Evolutionary conservation across 768 basidiomycete species (phyloP), one percentile per base, ranked within the genome.

Genomic region (Hericium rajendrae): DNA sequence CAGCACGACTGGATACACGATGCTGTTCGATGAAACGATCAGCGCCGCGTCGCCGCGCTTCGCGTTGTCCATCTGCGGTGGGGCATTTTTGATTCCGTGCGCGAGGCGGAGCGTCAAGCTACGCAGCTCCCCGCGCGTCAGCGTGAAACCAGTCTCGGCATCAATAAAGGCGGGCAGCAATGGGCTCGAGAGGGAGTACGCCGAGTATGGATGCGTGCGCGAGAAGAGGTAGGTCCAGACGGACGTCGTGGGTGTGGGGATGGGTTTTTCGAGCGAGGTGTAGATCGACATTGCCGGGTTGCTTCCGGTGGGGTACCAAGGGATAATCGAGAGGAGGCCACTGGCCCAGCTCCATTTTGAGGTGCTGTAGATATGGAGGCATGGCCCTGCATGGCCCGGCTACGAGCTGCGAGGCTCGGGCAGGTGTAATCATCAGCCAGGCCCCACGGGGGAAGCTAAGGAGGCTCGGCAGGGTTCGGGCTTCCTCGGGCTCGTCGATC

Each of bases 11-110:
- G 82, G 78, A 71, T 75, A 85, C 46, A 73, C 71, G 49, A 91
- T 63, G 18, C 75, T 82, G 69, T 93, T 92, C 9, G 79, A 83
- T 1, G 84, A 84, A 66, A 78, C 90, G 5, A 92, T 73, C 58
- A 88, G 74, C 16, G 81, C 73, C 0, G 80, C 80, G 53, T 85
- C 81, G 0, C 84, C 83, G 15, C 78, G 73, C 11, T 15, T 38
- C 63, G 58, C 2, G 71, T 69, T 8, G 60, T 60, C n/a, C 58
- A 57, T 1, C 46, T 38, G 37, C 70, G 54, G 16, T 38, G 56
- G 38, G 32, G 32, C 32, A 75, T 70, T 20, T 8, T 69, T 74
- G 18, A 93, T 70, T 0, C 86, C 87, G 58, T 76, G 71, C 0
- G 73, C 86, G 8, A 91, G 71, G 32, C 77, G 72, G 15, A 88